These are phyloP conservation scores for Mariannaea sp. DNA, from an alignment of 2,329 filamentous ascomycete genomes.

Conservation along the genomic window DNA sequence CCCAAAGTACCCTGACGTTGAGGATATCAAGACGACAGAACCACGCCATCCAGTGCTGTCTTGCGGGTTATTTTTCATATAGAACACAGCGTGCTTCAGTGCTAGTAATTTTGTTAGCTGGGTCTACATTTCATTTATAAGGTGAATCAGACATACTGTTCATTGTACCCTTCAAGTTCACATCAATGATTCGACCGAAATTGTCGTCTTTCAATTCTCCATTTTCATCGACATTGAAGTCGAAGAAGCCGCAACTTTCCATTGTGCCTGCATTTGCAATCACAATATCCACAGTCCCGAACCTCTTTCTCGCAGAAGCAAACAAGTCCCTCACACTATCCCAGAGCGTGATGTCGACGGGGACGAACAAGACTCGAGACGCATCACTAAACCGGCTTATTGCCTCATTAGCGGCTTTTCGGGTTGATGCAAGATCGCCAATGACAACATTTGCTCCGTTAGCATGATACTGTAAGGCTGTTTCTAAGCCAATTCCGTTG, in stretches of 20 bases:
- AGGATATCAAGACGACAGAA: conserved; percentile 23
- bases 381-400: background rate
- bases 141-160: background rate
- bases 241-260: background rate
- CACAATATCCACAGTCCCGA: background rate
- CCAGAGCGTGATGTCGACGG: background rate
- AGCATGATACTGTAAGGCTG: conserved; percentile 3
- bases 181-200: background rate
- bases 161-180: conserved; percentile 2
- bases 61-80: conserved; percentile 17
- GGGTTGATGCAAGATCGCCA: background rate
- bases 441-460: conserved; percentile 10
- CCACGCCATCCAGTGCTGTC: conserved; percentile 14
- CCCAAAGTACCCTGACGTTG: conserved; percentile 29
- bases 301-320: background rate
- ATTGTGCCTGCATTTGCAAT: conserved; percentile 1
- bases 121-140: background rate
- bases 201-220: background rate
- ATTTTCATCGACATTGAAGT: background rate
- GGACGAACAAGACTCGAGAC: background rate
- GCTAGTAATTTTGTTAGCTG: background rate
- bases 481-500: conserved; percentile 15
- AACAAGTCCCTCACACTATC: background rate
- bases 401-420: background rate
- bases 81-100: conserved; percentile 9